Base-by-base conservation (phyloP, 441 rosid genomes). In the Metrosideros polymorpha region DNA sequence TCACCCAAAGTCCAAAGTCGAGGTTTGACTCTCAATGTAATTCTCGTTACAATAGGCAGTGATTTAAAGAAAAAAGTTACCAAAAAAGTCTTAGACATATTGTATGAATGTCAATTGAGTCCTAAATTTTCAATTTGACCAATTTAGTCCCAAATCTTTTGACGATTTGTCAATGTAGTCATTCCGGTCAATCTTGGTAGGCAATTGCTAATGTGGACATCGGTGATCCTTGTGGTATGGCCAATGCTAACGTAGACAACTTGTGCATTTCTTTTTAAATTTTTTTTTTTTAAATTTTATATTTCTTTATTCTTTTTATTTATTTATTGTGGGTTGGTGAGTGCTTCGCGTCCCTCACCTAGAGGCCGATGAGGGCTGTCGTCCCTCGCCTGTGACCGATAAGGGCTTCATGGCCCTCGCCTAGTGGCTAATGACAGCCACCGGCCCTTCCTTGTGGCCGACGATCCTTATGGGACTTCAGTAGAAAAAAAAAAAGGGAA, bases 341-440 rank as follows among this genome's bases (percentile, higher is more conserved):
- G 45, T 15, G 47, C 9, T 35, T 35, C 2, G 7, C 1, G 1
- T 15, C 2, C 0, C n/a, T 19, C 0, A 2, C 7, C 7, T 0
- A 17, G 5, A 35, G n/a, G 47, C 4, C 8, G 4, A 10, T 2
- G 6, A 66, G 43, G 76, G 9, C 18, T 1, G 25, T 7, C 1
- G 22, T 3, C 6, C 7, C 12, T 66, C 0, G 5, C 47, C 6
- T 19, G 3, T 35, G n/a, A 47, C n/a, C 3, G 0, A 2, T 22
- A 2, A 6, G 47, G 10, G 27, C 19, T 6, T n/a, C n/a, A n/a
- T n/a, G n/a, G n/a, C n/a, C n/a, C n/a, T n/a, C n/a, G n/a, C n/a
- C n/a, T n/a, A n/a, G n/a, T n/a, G n/a, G n/a, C n/a, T n/a, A n/a
- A n/a, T n/a, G n/a, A n/a, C n/a, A n/a, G n/a, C n/a, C n/a, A n/a